phyloP scores from a whole-genome alignment of 768 basidiomycete genomes.

The Lactarius trivialis region DNA sequence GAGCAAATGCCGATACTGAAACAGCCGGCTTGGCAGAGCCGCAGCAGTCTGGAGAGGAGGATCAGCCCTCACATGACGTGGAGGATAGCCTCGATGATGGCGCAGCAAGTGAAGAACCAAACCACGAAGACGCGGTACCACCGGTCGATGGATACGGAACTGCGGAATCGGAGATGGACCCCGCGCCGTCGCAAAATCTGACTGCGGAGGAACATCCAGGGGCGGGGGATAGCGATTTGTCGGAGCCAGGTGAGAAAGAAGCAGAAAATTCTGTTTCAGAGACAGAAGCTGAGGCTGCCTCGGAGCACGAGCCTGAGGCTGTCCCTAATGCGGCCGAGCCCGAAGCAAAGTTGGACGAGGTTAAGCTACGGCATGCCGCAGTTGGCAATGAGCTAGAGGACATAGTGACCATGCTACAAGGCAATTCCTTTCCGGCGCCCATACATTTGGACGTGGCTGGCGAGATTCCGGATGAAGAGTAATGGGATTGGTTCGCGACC shows the following conservation, averaged over 20 bases:
- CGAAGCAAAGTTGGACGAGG: conserved; percentile 24
- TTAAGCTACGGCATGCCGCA: conserved; percentile 18
- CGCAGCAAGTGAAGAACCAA: conserved; percentile 10
- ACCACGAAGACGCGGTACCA: conserved; percentile 14
- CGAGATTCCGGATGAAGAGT: conserved; percentile 52
- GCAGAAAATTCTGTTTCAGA: conserved; percentile 1
- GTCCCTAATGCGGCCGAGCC: conserved; percentile 19
- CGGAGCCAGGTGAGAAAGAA: conserved; percentile 17
- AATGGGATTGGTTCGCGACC: neutral
- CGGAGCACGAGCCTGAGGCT: conserved; percentile 18
- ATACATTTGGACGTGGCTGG: conserved; percentile 28
- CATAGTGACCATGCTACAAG: conserved; percentile 61
- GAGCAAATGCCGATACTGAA: neutral
- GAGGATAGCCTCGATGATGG: conserved; percentile 17
- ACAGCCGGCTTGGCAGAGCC: neutral
- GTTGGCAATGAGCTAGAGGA: conserved; percentile 48
- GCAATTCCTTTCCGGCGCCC: conserved; percentile 26
- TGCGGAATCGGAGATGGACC: conserved; percentile 8
- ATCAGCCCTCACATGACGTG: conserved; percentile 20
- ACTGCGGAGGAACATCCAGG: conserved; percentile 7
- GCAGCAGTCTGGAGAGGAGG: conserved; percentile 23
- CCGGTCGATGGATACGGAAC: conserved; percentile 5
- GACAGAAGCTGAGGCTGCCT: conserved; percentile 13
- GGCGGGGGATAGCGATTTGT: conserved; percentile 4
- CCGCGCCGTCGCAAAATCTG: neutral